Conservation (phyloP, 768 basidiomycete species). For the Crassisporium funariophilum region DNA sequence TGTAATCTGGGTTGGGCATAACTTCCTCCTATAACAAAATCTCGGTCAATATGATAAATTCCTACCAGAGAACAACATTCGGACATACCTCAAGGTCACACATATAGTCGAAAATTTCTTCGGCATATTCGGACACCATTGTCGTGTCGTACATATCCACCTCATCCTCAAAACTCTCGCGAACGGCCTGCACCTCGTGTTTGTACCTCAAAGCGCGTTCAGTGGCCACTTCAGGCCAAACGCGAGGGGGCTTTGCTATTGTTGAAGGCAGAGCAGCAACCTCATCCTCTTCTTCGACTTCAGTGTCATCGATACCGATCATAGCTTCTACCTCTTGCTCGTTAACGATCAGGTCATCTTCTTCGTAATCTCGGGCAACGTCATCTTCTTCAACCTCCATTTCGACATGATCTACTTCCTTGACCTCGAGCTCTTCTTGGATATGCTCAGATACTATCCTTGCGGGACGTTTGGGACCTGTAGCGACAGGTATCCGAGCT, state of each 20-base stretch:
- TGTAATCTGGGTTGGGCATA: constrained; percentile 94
- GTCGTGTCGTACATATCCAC: constrained; percentile 78
- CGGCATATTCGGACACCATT: constrained; percentile 99
- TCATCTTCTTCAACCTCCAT: constrained; percentile 64
- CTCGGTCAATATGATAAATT: constrained; percentile 16
- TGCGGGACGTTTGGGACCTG: constrained; percentile 39
- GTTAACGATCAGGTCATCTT: constrained; percentile 43
- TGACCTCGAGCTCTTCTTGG: constrained; percentile 39
- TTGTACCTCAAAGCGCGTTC: constrained; percentile 58
- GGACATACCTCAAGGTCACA: constrained; percentile 79
- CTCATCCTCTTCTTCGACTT: constrained; percentile 43
- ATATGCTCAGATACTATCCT: constrained; percentile 44
- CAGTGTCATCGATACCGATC: constrained; percentile 53
- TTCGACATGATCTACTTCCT: constrained; percentile 44
- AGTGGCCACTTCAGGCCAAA: constrained; percentile 79
- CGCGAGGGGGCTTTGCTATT: constrained; percentile 44
- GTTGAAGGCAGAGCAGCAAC: constrained; percentile 26
- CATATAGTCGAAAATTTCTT: constrained; percentile 99
- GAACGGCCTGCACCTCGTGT: constrained; percentile 67
- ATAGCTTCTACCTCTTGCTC: constrained; percentile 68
- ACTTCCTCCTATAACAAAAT: constrained; percentile 60
- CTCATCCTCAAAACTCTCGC: constrained; percentile 72
- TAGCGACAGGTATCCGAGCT: constrained; percentile 30
- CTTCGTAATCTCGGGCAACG: constrained; percentile 38
- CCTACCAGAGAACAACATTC: background rate